Percentiles rank a stretch among this genome's conserved stretches.
Conservation (phyloP, 352 stramenopile species). For the Phytopythium ostracodes region DNA sequence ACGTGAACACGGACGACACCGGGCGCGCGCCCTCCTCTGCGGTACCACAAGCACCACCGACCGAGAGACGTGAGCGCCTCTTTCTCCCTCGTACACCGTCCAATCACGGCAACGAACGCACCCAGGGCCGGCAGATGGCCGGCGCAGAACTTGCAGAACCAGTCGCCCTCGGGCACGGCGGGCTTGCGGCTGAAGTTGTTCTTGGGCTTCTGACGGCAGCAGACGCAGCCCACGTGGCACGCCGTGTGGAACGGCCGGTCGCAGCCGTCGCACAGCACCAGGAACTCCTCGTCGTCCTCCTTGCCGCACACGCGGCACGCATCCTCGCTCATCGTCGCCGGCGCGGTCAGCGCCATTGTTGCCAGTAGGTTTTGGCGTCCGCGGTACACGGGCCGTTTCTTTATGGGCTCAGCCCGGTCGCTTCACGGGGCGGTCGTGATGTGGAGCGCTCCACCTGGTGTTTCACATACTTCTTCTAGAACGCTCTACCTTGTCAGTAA, state of each 20-base stretch:
- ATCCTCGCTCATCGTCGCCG: slow-evolving; percentile 44
- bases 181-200: slow-evolving; percentile 76
- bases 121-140: slow-evolving; percentile 47
- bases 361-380: neutral
- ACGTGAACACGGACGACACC: slow-evolving; percentile 62
- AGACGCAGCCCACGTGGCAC: slow-evolving; percentile 72
- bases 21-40: slow-evolving; percentile 33
- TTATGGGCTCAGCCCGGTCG: neutral
- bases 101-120: slow-evolving; percentile 9
- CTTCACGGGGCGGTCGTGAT: neutral
- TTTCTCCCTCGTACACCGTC: too few relatives aligned
- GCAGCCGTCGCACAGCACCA: slow-evolving; percentile 80
- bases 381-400: neutral
- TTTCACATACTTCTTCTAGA: neutral
- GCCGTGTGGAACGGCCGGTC: slow-evolving; percentile 71
- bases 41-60: slow-evolving; percentile 5
- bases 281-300: slow-evolving; percentile 69
- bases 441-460: neutral
- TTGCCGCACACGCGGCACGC: slow-evolving; percentile 78
- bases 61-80: neutral
- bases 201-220: slow-evolving; percentile 72
- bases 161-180: slow-evolving; percentile 74
- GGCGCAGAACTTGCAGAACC: slow-evolving; percentile 86
- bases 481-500: neutral
- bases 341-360: slow-evolving; percentile 21